Evolutionary conservation across 78 protist species (phyloP), one percentile per base, ranked within the genome.

Genomic region (Monocercomonoides exilis): DNA sequence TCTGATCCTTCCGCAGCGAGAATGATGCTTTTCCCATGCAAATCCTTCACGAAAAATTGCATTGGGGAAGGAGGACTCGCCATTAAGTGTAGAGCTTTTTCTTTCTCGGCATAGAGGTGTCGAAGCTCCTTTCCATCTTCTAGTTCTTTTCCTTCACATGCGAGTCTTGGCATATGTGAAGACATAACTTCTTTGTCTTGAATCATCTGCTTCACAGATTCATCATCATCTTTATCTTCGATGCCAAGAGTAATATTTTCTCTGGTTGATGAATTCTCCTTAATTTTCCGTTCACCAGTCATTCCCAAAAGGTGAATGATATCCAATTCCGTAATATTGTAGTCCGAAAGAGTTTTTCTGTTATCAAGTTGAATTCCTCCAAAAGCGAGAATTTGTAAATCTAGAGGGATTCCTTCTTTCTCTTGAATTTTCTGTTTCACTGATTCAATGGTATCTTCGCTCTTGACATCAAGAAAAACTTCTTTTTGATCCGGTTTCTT

Each of bases 371-470:
- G 6, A 5, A 5, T 6, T 6, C 82, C 82, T 6, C 5, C 82
- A 6, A 32, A 79, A 21, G 36, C 82, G 43, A 79, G 82, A 6
- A 5, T 33, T 21, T 79, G 82, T 41, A 33, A 4, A 6, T 79
- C 82, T 6, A 41, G 82, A 4, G 6, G 82, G 6, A 79, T 79
- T 6, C 82, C 82, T 79, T 79, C 82, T 32, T 33, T 21, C 45
- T 79, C 82, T 21, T 79, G 82, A 79, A 79, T 79, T 41, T 6
- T 79, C 43, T 6, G 43, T 41, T 79, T 6, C 43, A 79, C 21
- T 87, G 91, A 94, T 46, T 97, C 98, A 87, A 97, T 96, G 88
- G 96, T 94, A 93, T 97, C 97, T 35, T 94, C 70, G 11, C 70
- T 54, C 70, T 54, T 21, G 38, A 54, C 21, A 29, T 54, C 70